Conservation (phyloP, 768 basidiomycete genomes). For the Mycena albidolilacea region DNA sequence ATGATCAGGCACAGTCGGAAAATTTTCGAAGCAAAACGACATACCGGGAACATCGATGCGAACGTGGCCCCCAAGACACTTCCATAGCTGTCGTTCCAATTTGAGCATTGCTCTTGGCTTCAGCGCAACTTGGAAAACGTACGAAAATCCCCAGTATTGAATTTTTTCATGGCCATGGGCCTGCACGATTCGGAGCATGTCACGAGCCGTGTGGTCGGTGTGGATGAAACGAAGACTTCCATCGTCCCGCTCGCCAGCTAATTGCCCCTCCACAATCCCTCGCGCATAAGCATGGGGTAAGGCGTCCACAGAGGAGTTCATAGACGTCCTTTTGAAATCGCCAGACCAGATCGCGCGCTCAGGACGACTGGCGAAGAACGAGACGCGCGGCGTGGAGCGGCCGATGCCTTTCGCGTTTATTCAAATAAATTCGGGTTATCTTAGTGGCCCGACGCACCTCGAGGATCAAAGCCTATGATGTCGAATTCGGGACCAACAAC, state of each 20-base stretch:
- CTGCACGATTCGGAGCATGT: conserved; percentile 40
- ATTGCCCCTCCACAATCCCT: conserved; percentile 10
- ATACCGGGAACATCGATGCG: conserved; percentile 40
- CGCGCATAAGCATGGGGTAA: conserved; percentile 30
- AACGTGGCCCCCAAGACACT: conserved; percentile 37
- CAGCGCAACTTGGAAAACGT: conserved; percentile 7
- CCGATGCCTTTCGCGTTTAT: conserved; percentile 26
- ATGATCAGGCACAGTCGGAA: not conserved
- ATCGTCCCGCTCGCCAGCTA: conserved; percentile 32
- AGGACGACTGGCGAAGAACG: conserved; percentile 31
- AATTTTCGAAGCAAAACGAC: not conserved
- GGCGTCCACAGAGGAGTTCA: conserved; percentile 29
- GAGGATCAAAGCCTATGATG: conserved; percentile 41
- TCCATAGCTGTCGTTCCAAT: not conserved
- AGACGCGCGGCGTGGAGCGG: conserved; percentile 34
- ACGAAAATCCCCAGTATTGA: conserved; percentile 41
- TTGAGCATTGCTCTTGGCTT: not conserved
- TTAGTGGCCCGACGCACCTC: conserved; percentile 31
- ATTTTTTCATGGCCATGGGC: conserved; percentile 36
- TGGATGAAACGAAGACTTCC: conserved; percentile 34
- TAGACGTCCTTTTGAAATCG: not conserved
- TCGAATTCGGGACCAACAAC: too few relatives aligned
- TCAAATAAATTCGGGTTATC: not conserved
- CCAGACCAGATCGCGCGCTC: conserved; percentile 29
- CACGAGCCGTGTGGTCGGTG: conserved; percentile 39